phyloP scores from a whole-genome alignment of 768 basidiomycete species.

The Lactarius sp. region DNA sequence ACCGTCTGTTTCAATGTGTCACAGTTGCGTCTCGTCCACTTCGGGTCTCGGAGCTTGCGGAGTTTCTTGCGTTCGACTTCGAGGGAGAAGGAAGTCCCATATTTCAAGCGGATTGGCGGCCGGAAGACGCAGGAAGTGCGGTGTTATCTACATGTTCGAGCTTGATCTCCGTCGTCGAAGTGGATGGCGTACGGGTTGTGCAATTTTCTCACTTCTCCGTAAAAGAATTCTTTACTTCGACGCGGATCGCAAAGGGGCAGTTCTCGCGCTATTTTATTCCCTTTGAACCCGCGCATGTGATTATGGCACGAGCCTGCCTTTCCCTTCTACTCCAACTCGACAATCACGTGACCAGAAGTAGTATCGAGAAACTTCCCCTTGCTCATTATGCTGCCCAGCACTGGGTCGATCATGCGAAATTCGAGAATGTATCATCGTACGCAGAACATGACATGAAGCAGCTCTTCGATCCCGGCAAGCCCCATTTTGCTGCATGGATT shows the following conservation, averaged over 20 bases:
- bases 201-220: conserved; percentile 10
- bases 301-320: not conserved
- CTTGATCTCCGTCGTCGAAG: not conserved
- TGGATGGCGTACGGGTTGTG: not conserved
- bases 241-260: not conserved
- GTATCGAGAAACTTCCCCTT: not conserved
- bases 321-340: not conserved
- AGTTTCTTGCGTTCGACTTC: not conserved
- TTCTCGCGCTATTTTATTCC: not conserved
- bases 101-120: not conserved
- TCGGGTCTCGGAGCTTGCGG: not conserved
- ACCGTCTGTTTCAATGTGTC: conserved; percentile 6
- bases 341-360: not conserved
- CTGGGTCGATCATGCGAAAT: not conserved
- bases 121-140: not conserved
- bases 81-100: not conserved
- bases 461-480: not conserved
- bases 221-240: not conserved
- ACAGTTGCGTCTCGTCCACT: not conserved
- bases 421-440: not conserved
- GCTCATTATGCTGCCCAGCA: not conserved
- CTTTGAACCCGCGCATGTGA: not conserved
- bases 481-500: not conserved
- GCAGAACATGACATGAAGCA: not conserved
- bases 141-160: conserved; percentile 2